Base-by-base conservation (phyloP, 352 stramenopile species). In the Pythium brassicae region DNA sequence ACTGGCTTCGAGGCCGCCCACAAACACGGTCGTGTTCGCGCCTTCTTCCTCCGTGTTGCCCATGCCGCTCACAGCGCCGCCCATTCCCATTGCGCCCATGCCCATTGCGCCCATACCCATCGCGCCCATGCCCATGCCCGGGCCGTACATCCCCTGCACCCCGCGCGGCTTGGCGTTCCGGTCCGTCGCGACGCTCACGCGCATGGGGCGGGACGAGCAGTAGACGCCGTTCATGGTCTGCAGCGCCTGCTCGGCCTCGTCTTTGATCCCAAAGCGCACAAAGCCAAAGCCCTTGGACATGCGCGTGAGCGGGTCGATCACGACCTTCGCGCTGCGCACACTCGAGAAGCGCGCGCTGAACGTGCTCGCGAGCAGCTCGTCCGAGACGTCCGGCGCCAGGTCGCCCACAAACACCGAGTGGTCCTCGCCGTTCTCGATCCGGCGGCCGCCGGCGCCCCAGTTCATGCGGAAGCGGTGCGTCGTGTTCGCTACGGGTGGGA, bases 261-360 rank as follows among this genome's bases (percentile, higher is more conserved):
- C 78, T 55, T 96, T 95, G 54, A 74, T 74, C 15, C 73, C 71
- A 65, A 97, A 97, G 23, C 90, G 84, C 37, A 97, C 88, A 58
- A 97, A 97, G 25, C 89, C 90, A 60, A 97, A 97, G 34, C 89
- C 88, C 67, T 97, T 97, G 26, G 88, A 91, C 72, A 89, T 89
- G 22, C 90, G 84, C 34, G 88, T 97, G 17, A 91, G 62, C 20
- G 82, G 73, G 59, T 97, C 91, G 48, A 94, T 91, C 40, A 97
- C 87, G 17, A 97, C 74, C 61, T 97, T 97, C 56, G 89, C 87
- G 15, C 83, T 85, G 55, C 89, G 71, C 6, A 96, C 86, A 49
- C 74, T 94, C 15, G 73, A 58, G 62, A 95, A 97, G 19, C 85
- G 77, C 43, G 71, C 65, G 34, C 62, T 80, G 54, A 97, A 97